Evolutionary conservation across 2,329 filamentous ascomycete genomes (phyloP), one percentile per base, ranked within the genome.

Genomic region (Pseudocercospora eumusae): DNA sequence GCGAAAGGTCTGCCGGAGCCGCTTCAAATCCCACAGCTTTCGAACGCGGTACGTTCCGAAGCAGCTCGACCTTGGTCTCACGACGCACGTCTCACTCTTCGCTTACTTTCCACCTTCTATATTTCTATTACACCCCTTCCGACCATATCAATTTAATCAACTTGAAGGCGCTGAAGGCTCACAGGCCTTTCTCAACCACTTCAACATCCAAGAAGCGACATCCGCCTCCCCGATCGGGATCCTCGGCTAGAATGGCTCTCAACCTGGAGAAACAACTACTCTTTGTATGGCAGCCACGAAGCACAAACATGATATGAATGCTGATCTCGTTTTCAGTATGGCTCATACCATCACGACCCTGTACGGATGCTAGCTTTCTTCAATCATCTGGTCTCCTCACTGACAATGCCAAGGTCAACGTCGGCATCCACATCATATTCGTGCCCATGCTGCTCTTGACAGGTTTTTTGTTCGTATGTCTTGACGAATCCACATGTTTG

Each of bases 241-340:
- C 47, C 52, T 54, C 52, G 52, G 52, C 52, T 40, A 65, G 20
- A 68, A 82, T 82, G 80, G 79, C 80, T 60, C 84, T 95, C 72
- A 88, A 93, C 73, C 83, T 95, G 57, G 91, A 95, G 80, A 89
- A 87, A 75, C 91, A 93, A 74, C 82, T 95, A 71, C 86, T 86
- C 77, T 93, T 93, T 79, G 91, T 95, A 85, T 76, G 88, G 77
- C 69, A 42, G 40, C 62, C 25, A 53, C 68, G 68, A 66, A 54
- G 20, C 53, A 62, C 53, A 70, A 64, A 52, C 18, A 15, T 54
- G 13, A 63, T 6, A 31, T 23, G 20, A 28, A 52, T 52, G 53
- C 57, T 68, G 54, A 70, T 56, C n/a, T 11, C 15, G 31, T 36
- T 57, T 18, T 10, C 68, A 95, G 91, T 95, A 95, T 80, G 91